phyloP scores from a whole-genome alignment of 805 yeast species.

The Metschnikowia vanudenii region DNA sequence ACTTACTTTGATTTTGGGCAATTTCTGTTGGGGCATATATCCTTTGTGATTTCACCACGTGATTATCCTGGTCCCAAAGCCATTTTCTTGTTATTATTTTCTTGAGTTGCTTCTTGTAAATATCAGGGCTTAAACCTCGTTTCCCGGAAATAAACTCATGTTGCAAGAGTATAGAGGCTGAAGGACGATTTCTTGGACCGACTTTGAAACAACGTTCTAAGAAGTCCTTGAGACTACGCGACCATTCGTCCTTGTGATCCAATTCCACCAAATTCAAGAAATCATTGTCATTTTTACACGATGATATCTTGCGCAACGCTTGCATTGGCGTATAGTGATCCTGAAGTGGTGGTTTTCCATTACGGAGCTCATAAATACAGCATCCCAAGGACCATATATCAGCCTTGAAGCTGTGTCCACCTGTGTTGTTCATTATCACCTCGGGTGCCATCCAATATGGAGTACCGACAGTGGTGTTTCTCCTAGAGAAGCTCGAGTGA shows the following conservation, averaged over 20 bases:
- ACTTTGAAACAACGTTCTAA: slow-evolving; percentile 34
- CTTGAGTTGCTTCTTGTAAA: slow-evolving; percentile 23
- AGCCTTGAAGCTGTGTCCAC: slow-evolving; percentile 56
- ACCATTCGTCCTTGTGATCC: slow-evolving; percentile 20
- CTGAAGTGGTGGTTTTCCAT: slow-evolving; percentile 66
- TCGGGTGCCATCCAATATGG: slow-evolving; percentile 70
- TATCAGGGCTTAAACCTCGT: slow-evolving; percentile 5
- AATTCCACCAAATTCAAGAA: slow-evolving; percentile 29
- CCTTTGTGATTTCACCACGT: slow-evolving; percentile 28
- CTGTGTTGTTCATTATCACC: slow-evolving; percentile 54
- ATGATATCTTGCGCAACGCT: slow-evolving; percentile 40
- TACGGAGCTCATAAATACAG: slow-evolving; percentile 69
- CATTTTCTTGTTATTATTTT: slow-evolving; percentile 35
- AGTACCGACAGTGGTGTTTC: slow-evolving; percentile 52
- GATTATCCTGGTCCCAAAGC: slow-evolving; percentile 41
- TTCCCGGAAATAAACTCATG: slow-evolving; percentile 33
- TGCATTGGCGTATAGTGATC: slow-evolving; percentile 41
- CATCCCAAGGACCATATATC: slow-evolving; percentile 83
- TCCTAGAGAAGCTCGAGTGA: slow-evolving; percentile 39
- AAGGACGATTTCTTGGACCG: slow-evolving; percentile 30
- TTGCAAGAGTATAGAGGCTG: slow-evolving; percentile 32
- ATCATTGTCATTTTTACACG: slow-evolving; percentile 30
- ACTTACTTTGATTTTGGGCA: slow-evolving; percentile 31
- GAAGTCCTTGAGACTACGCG: slow-evolving; percentile 30
- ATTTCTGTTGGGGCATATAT: slow-evolving; percentile 40